Conservation (phyloP, 805 yeast genomes). For the Metschnikowia sp. region DNA sequence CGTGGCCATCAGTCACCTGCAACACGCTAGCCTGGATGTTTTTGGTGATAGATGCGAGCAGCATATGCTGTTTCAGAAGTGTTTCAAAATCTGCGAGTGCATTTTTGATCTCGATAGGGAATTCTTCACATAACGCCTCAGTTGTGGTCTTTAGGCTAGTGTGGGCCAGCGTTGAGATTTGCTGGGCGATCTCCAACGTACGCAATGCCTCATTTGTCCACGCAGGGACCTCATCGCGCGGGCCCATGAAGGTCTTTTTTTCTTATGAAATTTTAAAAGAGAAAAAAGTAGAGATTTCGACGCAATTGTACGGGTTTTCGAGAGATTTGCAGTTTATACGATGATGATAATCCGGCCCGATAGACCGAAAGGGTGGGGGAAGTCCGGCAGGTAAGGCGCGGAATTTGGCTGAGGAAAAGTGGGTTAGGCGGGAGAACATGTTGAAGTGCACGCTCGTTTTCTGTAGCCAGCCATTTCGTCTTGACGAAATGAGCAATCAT, state of each 20-base stretch:
- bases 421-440: too few relatives aligned
- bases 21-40: conserved; percentile 13
- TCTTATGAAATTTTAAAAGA: background rate
- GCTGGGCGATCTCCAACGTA: conserved; percentile 29
- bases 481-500: too few relatives aligned
- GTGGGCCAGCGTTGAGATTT: conserved; percentile 33
- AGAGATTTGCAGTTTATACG: too few relatives aligned
- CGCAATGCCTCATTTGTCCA: conserved; percentile 32
- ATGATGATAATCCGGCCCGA: too few relatives aligned
- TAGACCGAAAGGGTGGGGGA: too few relatives aligned
- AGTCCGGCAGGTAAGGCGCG: too few relatives aligned
- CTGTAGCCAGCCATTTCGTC: too few relatives aligned
- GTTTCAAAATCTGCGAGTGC: conserved; percentile 15
- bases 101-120: conserved; percentile 22
- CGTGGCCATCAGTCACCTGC: conserved; percentile 6
- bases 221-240: conserved; percentile 10
- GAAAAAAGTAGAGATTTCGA: background rate
- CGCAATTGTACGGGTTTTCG: too few relatives aligned
- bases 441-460: too few relatives aligned
- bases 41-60: conserved; percentile 15
- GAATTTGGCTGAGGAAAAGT: too few relatives aligned
- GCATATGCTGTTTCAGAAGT: conserved; percentile 17
- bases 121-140: conserved; percentile 20
- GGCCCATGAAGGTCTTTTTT: background rate
- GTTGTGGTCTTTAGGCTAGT: conserved; percentile 24